A percentile compares a stretch with the other conserved stretches of the same genome.
phyloP scores from a whole-genome alignment of 306 rosid genomes.

The Acacia acuminata region DNA sequence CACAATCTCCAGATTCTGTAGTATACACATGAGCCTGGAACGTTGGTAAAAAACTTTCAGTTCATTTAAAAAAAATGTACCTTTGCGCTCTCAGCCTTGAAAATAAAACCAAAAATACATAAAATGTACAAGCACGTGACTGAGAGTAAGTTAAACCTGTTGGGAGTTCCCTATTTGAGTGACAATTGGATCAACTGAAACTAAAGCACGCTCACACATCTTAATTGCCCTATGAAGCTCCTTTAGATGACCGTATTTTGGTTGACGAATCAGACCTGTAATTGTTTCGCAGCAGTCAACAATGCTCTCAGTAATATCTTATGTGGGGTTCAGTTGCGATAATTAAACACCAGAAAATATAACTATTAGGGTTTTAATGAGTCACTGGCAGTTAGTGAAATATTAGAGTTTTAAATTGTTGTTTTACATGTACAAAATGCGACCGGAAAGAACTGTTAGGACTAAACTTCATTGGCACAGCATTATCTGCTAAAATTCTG shows the following conservation, averaged over 20 bases:
- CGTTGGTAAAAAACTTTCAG: slow-evolving; percentile 21
- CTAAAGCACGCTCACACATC: slow-evolving; percentile 79
- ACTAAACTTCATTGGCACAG: not conserved
- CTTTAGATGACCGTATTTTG: slow-evolving; percentile 95
- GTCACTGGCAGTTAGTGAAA: slow-evolving; percentile 1
- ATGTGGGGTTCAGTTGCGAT: not conserved
- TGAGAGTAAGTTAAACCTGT: slow-evolving; percentile 59
- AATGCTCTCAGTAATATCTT: slow-evolving; percentile 11
- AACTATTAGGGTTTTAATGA: slow-evolving; percentile 14
- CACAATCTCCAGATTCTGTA: slow-evolving; percentile 80
- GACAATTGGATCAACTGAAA: slow-evolving; percentile 84
- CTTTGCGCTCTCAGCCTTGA: too few species aligned
- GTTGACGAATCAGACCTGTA: slow-evolving; percentile 90
- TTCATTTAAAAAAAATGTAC: slow-evolving; percentile 17
- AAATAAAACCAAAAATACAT: not conserved
- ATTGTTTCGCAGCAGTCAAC: slow-evolving; percentile 30
- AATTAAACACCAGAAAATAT: slow-evolving; percentile 21
- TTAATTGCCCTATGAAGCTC: slow-evolving; percentile 89
- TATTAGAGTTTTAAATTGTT: not conserved
- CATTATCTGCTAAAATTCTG: not conserved
- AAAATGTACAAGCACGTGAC: not conserved
- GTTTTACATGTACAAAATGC: not conserved
- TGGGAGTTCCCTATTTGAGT: slow-evolving; percentile 86
- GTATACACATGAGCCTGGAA: slow-evolving; percentile 82
- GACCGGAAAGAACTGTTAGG: slow-evolving; percentile 9